Percentiles rank a stretch among this genome's conserved stretches.
These are phyloP conservation scores for Thelonectria olida DNA, from an alignment of 2,329 filamentous ascomycete genomes.

Conservation along the genomic window DNA sequence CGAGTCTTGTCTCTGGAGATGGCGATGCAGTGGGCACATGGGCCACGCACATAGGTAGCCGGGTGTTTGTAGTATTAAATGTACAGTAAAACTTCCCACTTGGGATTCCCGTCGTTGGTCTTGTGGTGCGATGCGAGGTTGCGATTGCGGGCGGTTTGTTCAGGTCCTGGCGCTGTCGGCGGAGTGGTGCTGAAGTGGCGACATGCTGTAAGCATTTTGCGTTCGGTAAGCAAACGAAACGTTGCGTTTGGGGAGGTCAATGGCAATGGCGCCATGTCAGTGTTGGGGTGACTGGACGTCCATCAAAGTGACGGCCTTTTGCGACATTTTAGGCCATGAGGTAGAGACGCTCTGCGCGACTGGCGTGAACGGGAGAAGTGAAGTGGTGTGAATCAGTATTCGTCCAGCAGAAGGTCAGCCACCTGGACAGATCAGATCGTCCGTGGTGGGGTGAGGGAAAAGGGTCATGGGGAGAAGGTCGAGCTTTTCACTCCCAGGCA, in stretches of 20 bases:
- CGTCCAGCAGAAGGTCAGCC: not conserved
- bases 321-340: not conserved
- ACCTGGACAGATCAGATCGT: not conserved
- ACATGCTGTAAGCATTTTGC: not conserved
- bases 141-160: too few relatives aligned
- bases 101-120: not conserved
- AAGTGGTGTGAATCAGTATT: not conserved
- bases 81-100: slow-evolving; percentile 28
- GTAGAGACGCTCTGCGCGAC: too few relatives aligned
- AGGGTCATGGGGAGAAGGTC: not conserved
- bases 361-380: not conserved
- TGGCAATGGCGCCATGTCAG: not conserved
- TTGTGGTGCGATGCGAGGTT: not conserved
- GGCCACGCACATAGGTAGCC: slow-evolving; percentile 9
- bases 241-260: not conserved
- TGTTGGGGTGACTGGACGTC: too few relatives aligned
- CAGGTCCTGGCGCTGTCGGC: too few relatives aligned
- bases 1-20: slow-evolving; percentile 13
- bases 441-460: not conserved
- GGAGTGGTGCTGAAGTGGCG: not conserved
- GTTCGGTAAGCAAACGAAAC: not conserved
- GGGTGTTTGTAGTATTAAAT: slow-evolving; percentile 28
- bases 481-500: not conserved
- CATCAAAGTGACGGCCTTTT: not conserved
- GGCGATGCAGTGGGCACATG: slow-evolving; percentile 24